Evolutionary conservation across 208 protist species (phyloP).

Genomic region (Trichomonas gallinae): DNA sequence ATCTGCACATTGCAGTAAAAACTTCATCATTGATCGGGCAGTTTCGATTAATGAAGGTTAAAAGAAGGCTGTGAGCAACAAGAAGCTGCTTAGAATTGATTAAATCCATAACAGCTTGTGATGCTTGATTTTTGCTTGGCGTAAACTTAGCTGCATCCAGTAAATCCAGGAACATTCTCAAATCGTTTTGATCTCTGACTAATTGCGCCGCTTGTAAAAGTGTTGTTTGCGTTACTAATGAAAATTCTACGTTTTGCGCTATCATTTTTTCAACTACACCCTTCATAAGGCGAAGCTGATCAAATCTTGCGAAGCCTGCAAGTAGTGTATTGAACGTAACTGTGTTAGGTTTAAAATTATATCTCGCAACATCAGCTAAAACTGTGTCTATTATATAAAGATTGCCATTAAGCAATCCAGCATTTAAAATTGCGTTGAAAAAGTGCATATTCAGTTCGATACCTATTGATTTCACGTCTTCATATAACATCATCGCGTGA

Average conservation of each 20-base stretch:
- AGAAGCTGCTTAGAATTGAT: background rate
- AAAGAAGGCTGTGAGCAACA: background rate
- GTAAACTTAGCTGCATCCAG: background rate
- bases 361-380: background rate
- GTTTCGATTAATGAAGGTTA: background rate
- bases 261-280: conserved; percentile 3
- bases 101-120: background rate
- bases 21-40: background rate
- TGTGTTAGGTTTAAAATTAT: background rate
- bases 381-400: background rate
- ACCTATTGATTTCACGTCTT: background rate
- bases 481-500: background rate
- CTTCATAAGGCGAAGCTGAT: background rate
- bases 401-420: background rate
- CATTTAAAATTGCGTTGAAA: background rate
- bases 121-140: background rate
- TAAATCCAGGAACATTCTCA: background rate
- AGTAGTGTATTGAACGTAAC: background rate
- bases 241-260: background rate
- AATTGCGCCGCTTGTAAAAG: background rate
- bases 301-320: background rate
- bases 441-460: background rate
- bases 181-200: background rate
- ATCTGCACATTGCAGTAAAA: background rate
- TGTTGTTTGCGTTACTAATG: background rate